Conservation (phyloP, 495 filamentous ascomycete genomes). For the Neurospora tetraspora region DNA sequence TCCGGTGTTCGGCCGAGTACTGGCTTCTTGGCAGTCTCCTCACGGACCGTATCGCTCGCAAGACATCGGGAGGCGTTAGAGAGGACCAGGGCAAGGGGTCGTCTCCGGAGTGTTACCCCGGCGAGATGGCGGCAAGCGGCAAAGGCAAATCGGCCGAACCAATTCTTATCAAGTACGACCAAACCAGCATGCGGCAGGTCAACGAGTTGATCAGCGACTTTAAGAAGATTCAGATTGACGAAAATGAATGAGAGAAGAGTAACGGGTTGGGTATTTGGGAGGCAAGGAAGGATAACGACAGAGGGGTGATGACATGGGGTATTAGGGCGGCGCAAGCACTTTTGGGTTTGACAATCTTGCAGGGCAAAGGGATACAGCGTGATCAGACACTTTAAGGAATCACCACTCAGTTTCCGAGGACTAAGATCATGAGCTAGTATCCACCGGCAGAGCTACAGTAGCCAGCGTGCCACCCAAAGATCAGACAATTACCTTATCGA, state of each 20-base stretch:
- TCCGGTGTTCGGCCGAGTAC: constrained; percentile 18
- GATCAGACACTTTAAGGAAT: background rate
- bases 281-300: background rate
- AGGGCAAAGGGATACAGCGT: background rate
- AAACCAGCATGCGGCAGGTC: constrained; percentile 26
- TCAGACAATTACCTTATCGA: background rate
- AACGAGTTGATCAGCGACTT: constrained; percentile 23
- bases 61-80: background rate
- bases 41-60: constrained; percentile 13
- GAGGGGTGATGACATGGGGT: background rate
- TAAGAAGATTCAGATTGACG: constrained; percentile 14
- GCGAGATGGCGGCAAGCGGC: background rate
- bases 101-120: background rate
- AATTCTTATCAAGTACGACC: constrained; percentile 23
- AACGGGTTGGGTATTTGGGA: background rate
- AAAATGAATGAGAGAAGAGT: background rate
- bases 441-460: background rate
- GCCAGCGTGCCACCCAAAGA: background rate
- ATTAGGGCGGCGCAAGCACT: background rate
- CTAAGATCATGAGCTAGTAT: background rate
- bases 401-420: background rate
- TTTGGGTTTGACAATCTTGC: background rate
- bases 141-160: constrained; percentile 13
- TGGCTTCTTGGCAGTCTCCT: constrained; percentile 21
- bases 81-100: background rate